phyloP scores from a whole-genome alignment of 2,329 filamentous ascomycete genomes.

The Orbilia blumenaviensis region DNA sequence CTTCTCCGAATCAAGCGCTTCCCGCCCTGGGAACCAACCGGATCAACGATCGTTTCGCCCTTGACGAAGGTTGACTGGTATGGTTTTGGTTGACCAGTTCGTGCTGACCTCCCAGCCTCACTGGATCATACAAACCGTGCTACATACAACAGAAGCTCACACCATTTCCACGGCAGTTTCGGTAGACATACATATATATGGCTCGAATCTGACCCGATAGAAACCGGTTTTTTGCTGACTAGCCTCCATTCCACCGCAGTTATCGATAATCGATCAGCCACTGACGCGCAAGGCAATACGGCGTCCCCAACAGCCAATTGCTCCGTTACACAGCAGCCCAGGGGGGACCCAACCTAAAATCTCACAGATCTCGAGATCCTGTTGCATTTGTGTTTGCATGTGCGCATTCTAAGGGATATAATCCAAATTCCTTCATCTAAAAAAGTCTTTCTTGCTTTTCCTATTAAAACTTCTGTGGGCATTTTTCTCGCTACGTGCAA shows the following conservation, averaged over 20 bases:
- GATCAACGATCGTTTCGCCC: background rate
- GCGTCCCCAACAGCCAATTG: background rate
- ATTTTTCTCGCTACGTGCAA: background rate
- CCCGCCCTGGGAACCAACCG: background rate
- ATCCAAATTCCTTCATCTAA: background rate
- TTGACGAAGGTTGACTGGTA: background rate
- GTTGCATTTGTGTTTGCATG: too few species aligned
- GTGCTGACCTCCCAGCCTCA: background rate
- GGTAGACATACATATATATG: background rate
- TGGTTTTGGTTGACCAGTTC: background rate
- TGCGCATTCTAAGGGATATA: background rate
- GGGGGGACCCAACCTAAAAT: background rate
- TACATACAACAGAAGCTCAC: background rate
- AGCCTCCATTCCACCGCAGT: background rate
- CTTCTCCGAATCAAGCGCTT: background rate
- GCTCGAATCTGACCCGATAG: background rate
- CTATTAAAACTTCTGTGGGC: background rate
- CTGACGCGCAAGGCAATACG: background rate
- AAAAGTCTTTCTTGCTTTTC: background rate
- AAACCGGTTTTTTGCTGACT: background rate
- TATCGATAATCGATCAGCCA: background rate
- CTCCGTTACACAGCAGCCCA: background rate
- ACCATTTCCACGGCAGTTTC: conserved; percentile 1
- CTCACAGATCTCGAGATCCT: background rate
- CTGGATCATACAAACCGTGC: background rate